Evolutionary conservation across 2,329 filamentous ascomycete species (phyloP).

Genomic region (Colletotrichum musae): DNA sequence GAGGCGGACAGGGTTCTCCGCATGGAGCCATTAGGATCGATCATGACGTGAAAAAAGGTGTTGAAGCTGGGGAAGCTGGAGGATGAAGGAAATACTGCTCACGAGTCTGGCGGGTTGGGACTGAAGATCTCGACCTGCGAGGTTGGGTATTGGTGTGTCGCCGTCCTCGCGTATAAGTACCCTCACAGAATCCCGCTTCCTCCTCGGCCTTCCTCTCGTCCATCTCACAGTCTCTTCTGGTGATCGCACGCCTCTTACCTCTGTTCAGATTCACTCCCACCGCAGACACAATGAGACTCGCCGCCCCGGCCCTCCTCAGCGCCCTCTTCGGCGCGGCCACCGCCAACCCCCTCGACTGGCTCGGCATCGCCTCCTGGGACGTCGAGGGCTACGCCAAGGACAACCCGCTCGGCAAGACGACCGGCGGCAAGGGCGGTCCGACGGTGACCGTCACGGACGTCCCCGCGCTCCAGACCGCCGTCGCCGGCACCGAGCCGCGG

Average conservation of each 20-base stretch:
- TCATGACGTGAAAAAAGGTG: slow-evolving; percentile 3
- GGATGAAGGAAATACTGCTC: neutral
- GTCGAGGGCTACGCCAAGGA: slow-evolving; percentile 47
- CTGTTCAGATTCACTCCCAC: neutral
- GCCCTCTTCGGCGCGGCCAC: slow-evolving; percentile 19
- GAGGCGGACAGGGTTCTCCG: slow-evolving; percentile 33
- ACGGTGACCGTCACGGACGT: slow-evolving; percentile 61
- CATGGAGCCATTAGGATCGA: slow-evolving; percentile 10
- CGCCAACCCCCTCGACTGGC: slow-evolving; percentile 42
- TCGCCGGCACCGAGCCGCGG: slow-evolving; percentile 56
- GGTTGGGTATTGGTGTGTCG: neutral
- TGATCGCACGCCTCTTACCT: neutral
- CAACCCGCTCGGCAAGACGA: slow-evolving; percentile 56
- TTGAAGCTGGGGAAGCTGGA: neutral
- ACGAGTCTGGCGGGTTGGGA: neutral
- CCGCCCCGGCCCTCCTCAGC: slow-evolving; percentile 13
- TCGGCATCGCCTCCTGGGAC: slow-evolving; percentile 45
- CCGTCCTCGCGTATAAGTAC: slow-evolving; percentile 8
- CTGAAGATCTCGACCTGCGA: neutral
- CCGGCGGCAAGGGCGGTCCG: slow-evolving; percentile 60
- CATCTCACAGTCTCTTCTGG: neutral
- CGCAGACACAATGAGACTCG: slow-evolving; percentile 31
- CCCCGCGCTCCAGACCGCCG: slow-evolving; percentile 59
- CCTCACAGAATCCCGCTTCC: neutral
- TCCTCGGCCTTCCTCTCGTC: neutral